Evolutionary conservation across 2,329 filamentous ascomycete genomes (phyloP).

Genomic region (Talaromyces sp.): DNA sequence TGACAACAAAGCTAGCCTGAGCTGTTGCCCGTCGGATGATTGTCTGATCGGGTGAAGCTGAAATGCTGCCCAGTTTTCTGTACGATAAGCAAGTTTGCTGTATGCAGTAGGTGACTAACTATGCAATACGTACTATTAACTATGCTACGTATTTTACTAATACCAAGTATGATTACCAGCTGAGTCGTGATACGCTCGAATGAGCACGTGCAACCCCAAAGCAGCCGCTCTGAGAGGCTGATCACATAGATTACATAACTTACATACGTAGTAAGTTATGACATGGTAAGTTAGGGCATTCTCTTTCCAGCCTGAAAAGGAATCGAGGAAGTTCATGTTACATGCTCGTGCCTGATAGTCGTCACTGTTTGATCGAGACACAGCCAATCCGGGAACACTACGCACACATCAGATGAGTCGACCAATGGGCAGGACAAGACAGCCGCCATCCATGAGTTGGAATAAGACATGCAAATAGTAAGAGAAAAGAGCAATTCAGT

Average conservation of each 20-base stretch:
- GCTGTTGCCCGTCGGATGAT: background rate
- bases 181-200: background rate
- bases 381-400: background rate
- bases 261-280: too few relatives aligned
- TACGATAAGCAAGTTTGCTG: background rate
- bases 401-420: background rate
- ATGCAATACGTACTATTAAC: too few relatives aligned
- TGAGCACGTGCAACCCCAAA: constrained; percentile 2
- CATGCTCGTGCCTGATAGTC: constrained; percentile 12
- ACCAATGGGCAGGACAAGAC: background rate
- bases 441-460: background rate
- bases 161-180: background rate
- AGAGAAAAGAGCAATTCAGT: background rate
- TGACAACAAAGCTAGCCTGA: background rate
- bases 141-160: too few relatives aligned
- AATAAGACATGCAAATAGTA: background rate
- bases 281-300: too few relatives aligned
- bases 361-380: background rate
- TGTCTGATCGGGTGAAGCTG: background rate
- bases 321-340: background rate
- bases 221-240: background rate
- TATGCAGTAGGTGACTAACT: too few relatives aligned
- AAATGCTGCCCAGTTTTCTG: background rate
- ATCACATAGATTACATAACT: background rate
- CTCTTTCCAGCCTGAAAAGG: background rate